Evolutionary conservation across 129 eudicot species (phyloP).

Genomic region (Chrysanthemum lavandulifolium): DNA sequence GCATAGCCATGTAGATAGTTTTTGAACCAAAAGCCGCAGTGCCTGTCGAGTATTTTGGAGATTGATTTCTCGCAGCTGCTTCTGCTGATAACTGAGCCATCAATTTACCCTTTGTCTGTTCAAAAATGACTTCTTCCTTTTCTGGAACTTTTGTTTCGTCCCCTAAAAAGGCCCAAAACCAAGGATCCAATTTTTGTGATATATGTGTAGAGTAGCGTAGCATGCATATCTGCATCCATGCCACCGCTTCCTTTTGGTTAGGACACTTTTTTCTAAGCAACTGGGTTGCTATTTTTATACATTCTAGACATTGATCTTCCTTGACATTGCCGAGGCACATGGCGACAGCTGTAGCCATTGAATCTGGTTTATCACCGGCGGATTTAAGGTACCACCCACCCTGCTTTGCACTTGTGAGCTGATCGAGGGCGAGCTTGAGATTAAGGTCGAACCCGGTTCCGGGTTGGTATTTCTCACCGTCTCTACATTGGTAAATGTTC

Average conservation of each 20-base stretch:
- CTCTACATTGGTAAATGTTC: too few relatives aligned
- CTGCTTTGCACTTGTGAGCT: slow-evolving; percentile 4
- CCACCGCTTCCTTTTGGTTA: slow-evolving; percentile 19
- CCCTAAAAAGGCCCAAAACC: slow-evolving; percentile 15
- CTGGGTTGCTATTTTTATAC: too few relatives aligned
- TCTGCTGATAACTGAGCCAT: neutral
- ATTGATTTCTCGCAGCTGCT: slow-evolving; percentile 29
- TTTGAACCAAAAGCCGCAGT: neutral
- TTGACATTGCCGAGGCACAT: too few relatives aligned
- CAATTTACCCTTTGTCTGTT: neutral
- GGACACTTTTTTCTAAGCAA: slow-evolving; percentile 3
- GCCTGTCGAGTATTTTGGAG: slow-evolving; percentile 24
- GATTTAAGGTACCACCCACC: slow-evolving; percentile 12
- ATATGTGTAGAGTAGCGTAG: too few relatives aligned
- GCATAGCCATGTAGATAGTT: slow-evolving; percentile 19
- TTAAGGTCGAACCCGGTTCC: neutral
- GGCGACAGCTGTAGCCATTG: too few relatives aligned
- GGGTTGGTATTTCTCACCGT: too few relatives aligned
- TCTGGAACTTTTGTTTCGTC: too few relatives aligned
- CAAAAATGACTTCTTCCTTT: neutral
- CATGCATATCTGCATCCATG: too few relatives aligned
- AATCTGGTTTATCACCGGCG: neutral
- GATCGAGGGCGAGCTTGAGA: slow-evolving; percentile 2
- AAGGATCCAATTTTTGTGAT: neutral
- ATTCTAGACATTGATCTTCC: too few relatives aligned